Evolutionary conservation across 1,139 yeast genomes (phyloP).

Genomic region (Hanseniaspora uvarum): DNA sequence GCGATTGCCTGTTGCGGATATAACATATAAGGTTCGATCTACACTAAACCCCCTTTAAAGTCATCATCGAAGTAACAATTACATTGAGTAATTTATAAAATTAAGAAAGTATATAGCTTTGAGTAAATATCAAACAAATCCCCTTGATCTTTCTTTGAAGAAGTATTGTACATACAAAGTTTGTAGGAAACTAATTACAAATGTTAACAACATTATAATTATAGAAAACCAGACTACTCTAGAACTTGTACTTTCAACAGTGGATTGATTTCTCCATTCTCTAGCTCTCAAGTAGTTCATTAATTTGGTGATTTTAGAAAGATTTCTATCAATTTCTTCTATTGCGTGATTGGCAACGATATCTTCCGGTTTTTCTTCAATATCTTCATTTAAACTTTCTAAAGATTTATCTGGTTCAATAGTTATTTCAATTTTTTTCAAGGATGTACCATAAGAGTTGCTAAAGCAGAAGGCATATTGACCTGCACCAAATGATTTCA

Average conservation of each 20-base stretch:
- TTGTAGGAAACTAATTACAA: conserved; percentile 55
- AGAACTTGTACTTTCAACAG: conserved; percentile 55
- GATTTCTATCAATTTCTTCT: conserved; percentile 48
- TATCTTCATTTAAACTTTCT: conserved; percentile 33
- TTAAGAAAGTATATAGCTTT: not conserved
- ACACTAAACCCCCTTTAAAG: not conserved
- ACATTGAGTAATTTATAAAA: not conserved
- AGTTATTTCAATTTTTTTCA: conserved; percentile 57
- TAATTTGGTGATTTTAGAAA: conserved; percentile 48
- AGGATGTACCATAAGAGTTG: conserved; percentile 54
- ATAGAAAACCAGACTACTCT: conserved; percentile 56
- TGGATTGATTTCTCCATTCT: conserved; percentile 64
- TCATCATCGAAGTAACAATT: not conserved
- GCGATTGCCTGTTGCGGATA: not conserved
- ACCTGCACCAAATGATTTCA: conserved; percentile 45
- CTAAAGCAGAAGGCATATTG: conserved; percentile 60
- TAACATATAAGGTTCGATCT: not conserved
- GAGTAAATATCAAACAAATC: conserved; percentile 29
- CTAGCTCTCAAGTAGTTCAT: conserved; percentile 59
- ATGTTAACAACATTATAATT: conserved; percentile 51
- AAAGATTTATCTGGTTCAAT: conserved; percentile 44
- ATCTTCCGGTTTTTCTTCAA: conserved; percentile 43
- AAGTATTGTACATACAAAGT: conserved; percentile 47
- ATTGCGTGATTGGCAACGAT: conserved; percentile 47
- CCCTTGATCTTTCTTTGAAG: conserved; percentile 35